phyloP scores from a whole-genome alignment of 768 basidiomycete species.

The Boletus speciosus region DNA sequence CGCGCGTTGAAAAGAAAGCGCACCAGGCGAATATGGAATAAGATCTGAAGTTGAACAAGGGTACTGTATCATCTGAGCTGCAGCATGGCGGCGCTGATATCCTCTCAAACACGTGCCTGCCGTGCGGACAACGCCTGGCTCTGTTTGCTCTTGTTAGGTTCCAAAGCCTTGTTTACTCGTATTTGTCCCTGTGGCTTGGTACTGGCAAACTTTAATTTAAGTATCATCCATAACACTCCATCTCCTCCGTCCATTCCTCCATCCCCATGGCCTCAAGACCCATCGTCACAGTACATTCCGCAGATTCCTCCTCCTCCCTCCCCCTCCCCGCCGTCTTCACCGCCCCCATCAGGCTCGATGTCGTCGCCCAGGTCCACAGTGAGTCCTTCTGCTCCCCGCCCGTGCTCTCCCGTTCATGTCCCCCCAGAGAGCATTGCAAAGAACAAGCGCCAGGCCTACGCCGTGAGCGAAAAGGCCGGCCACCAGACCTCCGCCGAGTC shows the following conservation, averaged over 20 bases:
- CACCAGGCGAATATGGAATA: slow-evolving; percentile 17
- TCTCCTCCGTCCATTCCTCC: slow-evolving; percentile 31
- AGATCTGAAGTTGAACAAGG: slow-evolving; percentile 7
- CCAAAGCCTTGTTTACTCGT: slow-evolving; percentile 11
- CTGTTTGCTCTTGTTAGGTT: slow-evolving; percentile 28
- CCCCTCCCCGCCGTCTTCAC: slow-evolving; percentile 95
- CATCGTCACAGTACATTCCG: slow-evolving; percentile 79
- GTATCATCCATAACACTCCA: neutral
- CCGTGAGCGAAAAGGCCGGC: slow-evolving; percentile 96
- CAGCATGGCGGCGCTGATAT: slow-evolving; percentile 27
- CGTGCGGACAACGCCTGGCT: slow-evolving; percentile 29
- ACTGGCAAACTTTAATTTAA: slow-evolving; percentile 27
- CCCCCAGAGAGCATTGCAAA: slow-evolving; percentile 89
- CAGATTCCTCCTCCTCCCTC: slow-evolving; percentile 84
- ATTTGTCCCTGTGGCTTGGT: slow-evolving; percentile 29
- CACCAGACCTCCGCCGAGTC: slow-evolving; percentile 99
- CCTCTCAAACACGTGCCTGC: slow-evolving; percentile 26
- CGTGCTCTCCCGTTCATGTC: neutral
- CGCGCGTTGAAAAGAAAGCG: slow-evolving; percentile 6
- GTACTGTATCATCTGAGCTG: slow-evolving; percentile 12
- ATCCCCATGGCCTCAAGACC: slow-evolving; percentile 84
- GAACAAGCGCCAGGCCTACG: slow-evolving; percentile 96
- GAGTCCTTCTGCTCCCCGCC: slow-evolving; percentile 37
- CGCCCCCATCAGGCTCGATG: slow-evolving; percentile 97
- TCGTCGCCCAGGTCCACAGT: slow-evolving; percentile 99